These are phyloP conservation scores for Tulasnella sp. DNA, from an alignment of 768 basidiomycete genomes.

Conservation along the genomic window DNA sequence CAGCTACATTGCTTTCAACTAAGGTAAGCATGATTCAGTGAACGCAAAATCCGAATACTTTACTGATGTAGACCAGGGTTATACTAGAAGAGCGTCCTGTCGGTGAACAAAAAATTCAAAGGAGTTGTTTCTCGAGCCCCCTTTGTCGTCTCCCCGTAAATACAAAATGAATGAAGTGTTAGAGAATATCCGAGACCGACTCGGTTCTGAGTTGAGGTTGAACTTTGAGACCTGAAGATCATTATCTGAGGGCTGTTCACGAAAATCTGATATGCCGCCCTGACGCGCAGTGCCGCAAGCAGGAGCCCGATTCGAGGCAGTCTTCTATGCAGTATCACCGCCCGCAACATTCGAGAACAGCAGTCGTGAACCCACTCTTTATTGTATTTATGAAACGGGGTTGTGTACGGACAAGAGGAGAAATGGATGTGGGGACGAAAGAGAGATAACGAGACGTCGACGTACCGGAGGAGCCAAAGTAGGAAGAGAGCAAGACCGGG, in stretches of 20 bases:
- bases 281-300: no score
- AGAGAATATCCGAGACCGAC: background rate
- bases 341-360: no score
- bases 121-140: background rate
- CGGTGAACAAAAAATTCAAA: background rate
- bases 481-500: background rate
- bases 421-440: no score
- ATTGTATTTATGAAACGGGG: no score
- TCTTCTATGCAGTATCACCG: no score
- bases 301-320: no score
- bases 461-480: background rate
- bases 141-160: background rate
- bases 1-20: background rate
- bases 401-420: no score
- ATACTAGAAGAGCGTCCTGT: background rate
- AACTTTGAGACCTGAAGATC: no score
- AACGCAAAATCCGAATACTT: background rate
- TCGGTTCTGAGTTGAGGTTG: no score
- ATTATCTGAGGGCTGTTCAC: no score
- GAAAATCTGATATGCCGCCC: no score
- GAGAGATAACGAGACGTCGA: background rate
- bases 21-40: background rate
- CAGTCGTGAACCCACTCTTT: no score
- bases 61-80: background rate
- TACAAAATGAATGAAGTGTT: background rate